Base-by-base conservation (phyloP, 1,284 basidiomycete species). In the Austroboletus olivaceoglutinosus region DNA sequence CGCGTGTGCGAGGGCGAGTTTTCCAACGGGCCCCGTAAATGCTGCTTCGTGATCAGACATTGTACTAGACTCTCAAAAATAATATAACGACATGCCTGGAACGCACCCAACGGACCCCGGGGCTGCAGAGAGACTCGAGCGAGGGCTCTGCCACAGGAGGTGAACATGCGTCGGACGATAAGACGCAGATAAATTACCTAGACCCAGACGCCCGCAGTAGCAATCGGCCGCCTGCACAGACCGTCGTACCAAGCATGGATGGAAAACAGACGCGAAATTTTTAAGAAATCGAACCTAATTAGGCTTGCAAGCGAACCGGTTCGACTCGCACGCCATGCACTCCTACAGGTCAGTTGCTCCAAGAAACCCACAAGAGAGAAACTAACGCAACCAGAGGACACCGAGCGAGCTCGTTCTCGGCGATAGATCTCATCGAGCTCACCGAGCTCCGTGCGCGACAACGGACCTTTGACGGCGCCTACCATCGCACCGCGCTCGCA, bases 391-490 rank as follows among this genome's bases (percentile, higher is more conserved):
- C 37, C 53, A 87, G 84, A 57, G 83, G 83, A 0, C 83, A 86
- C 56, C 76, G 82, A 25, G 73, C 77, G 16, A 58, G 75, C 41
- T 85, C 83, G 0, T 87, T 85, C 59, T 65, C 73, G 21, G 72
- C 83, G 1, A 58, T 73, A 18, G 86, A 89, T 63, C 60, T 82
- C 19, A 76, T 76, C 45, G 86, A 89, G 62, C 77, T 89, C 45
- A 80, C 83, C 13, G 89, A 92, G 64, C 70, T 91, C 21, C 78
- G 90, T 19, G 89, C 89, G 1, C 77, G 87, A 27, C 85, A 89
- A 58, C 76, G 90, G 40, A 92, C 89, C 0, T 91, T 91, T 61
- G 78, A 90, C 52, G 89, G 90, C 19, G 90, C 89, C 22, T 93
- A 92, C 63, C 76, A 77, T 29, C 80, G 91, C 25, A 88, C 84